Evolutionary conservation across 345 rosid genomes (phyloP), one percentile per base, ranked within the genome.

Genomic region (Rhodamnia argentea): DNA sequence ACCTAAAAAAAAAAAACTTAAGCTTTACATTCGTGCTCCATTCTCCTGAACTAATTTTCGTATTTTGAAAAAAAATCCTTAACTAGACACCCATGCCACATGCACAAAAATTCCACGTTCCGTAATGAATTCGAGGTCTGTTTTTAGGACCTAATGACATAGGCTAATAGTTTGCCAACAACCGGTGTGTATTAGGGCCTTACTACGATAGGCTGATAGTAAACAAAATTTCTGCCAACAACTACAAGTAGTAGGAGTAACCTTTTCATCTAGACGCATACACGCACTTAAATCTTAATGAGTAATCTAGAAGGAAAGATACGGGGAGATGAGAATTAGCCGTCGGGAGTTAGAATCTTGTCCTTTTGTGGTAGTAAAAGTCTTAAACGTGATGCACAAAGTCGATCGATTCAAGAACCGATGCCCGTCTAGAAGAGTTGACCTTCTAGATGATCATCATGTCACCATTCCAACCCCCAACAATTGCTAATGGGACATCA

Each of bases 101-200:
- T 40, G 5, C 42, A 40, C 42, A 3, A 40, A 40, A 40, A 40
- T 40, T 40, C 42, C 5, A 5, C 42, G 5, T 40, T 5, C 3
- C 3, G 5, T 40, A 40, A 40, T 40, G 5, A 40, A 40, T 40
- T 5, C 5, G 42, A 40, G 3, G 5, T 5, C 5, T 40, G 3
- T 5, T 5, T 40, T 40, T 3, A 5, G 5, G 5, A 3, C 42
- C 5, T 11, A 4, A 29, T 62, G 27, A 29, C 1, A 3, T 0
- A 16, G 40, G 75, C 11, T 0, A 10, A 62, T 27, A 32, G 42
- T 40, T 40, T 40, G 42, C 4, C 44, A 42, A 42, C 44, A 42
- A 42, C 6, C 4, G 4, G 4, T 42, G 44, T 6, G 44, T 42
- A 5, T 3, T 42, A 6, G 44, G 44, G 5, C 42, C 42, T 42